A percentile compares a stretch with the other conserved stretches of the same genome.
These are phyloP conservation scores for Lactifluus echinatus DNA, from an alignment of 768 basidiomycete species.

Conservation along the genomic window DNA sequence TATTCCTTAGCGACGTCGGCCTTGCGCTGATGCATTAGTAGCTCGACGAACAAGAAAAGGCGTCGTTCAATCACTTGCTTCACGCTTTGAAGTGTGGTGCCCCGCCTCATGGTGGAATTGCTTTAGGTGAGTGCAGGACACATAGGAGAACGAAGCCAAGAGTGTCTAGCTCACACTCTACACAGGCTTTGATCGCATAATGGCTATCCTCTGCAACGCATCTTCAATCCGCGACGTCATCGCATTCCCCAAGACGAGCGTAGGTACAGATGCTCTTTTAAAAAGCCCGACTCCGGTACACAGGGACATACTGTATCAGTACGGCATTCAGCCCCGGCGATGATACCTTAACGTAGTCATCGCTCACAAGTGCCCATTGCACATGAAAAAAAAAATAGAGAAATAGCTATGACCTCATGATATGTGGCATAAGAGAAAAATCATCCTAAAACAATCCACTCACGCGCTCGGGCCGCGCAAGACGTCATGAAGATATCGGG, in stretches of 20 bases:
- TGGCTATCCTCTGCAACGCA: constrained; percentile 83
- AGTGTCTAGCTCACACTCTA: neutral
- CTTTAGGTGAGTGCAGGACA: constrained; percentile 54
- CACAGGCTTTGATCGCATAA: constrained; percentile 84
- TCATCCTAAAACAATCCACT: neutral
- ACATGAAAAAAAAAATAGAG: neutral
- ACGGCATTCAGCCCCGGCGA: constrained; percentile 42
- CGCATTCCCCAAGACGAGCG: constrained; percentile 88
- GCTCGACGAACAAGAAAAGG: constrained; percentile 65
- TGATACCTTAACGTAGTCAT: constrained; percentile 9
- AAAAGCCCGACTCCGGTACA: constrained; percentile 67
- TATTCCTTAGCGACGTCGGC: too few species aligned
- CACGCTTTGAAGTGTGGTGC: constrained; percentile 86
- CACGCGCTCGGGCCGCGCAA: neutral
- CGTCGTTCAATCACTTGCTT: constrained; percentile 74
- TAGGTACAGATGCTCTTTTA: constrained; percentile 80
- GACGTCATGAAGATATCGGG: constrained; percentile 22
- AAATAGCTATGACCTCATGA: constrained; percentile 1
- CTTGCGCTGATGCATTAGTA: constrained; percentile 26
- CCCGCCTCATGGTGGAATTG: constrained; percentile 93
- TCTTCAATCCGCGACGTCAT: constrained; percentile 91
- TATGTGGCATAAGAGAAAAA: neutral
- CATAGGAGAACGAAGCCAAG: neutral
- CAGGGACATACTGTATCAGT: constrained; percentile 48
- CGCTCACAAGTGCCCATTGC: neutral